Percentiles rank a stretch among this genome's conserved stretches.
phyloP scores from a whole-genome alignment of 2,329 filamentous ascomycete genomes.

The Tolypocladium ovalisporum region DNA sequence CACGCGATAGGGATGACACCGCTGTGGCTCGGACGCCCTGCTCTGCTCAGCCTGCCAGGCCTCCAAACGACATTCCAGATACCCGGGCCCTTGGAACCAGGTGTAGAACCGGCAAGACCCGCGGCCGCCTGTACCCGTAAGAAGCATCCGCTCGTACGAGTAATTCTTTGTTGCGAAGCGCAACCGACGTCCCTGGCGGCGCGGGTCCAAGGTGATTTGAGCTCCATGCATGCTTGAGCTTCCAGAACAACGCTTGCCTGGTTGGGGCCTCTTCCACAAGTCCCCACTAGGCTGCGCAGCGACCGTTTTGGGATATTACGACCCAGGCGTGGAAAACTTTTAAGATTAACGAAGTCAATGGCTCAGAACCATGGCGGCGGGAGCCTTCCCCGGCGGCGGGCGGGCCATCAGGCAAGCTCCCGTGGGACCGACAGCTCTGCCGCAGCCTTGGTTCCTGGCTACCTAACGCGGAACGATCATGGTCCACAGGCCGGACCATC shows the following conservation, averaged over 20 bases:
- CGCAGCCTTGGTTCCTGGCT: no score
- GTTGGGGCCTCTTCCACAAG: conserved; percentile 8
- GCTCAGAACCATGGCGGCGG: conserved; percentile 11
- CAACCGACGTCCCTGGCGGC: not conserved
- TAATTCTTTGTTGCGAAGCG: not conserved
- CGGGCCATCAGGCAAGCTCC: not conserved
- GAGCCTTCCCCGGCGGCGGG: conserved; percentile 20
- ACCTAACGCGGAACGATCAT: not conserved
- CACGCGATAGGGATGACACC: not conserved
- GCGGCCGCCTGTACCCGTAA: not conserved
- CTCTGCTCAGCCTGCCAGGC: not conserved
- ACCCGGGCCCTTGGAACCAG: not conserved
- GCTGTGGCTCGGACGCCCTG: not conserved
- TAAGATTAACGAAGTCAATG: conserved; percentile 17
- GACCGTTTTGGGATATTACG: not conserved
- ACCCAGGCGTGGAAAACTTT: conserved; percentile 9
- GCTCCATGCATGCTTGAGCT: conserved; percentile 1
- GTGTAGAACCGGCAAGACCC: not conserved
- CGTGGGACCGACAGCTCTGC: not conserved
- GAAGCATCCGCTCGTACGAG: no score
- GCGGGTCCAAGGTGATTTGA: not conserved
- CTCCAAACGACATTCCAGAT: not conserved
- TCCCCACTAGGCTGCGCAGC: conserved; percentile 2
- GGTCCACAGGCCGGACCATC: not conserved
- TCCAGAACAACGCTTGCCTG: conserved; percentile 15